Evolutionary conservation across 768 basidiomycete species (phyloP), one percentile per base, ranked within the genome.

Genomic region (Mycena crocata): DNA sequence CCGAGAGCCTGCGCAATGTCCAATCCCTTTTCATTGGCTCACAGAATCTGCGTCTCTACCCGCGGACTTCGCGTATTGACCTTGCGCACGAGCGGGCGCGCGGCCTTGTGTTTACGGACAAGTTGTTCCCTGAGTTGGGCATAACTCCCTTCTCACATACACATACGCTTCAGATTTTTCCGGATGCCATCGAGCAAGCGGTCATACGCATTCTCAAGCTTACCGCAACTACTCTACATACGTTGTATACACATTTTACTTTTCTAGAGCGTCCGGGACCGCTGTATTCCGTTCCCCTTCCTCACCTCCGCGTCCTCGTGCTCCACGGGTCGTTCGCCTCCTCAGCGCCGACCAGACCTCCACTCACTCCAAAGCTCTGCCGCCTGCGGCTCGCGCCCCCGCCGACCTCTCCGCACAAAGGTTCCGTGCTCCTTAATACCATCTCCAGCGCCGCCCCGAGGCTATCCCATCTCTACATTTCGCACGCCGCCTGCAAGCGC

Each of bases 11-110:
- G 21, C 54, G 67, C 45, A 40, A 48, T 35, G 64, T 70, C 3
- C 37, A 56, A 28, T 70, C 61, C n/a, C 69, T 70, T 32, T 70
- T 67, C 40, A 66, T 70, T 13, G 69, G 69, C 19, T 69, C 61
- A 46, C 61, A 48, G 4, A 54, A 64, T 30, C 37, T 58, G 28
- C 56, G 57, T 26, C 59, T 65, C 6, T 44, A 31, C 7, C 40
- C 56, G 23, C 34, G 21, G 1, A 23, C 59, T 34, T 39, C 35
- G 49, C 37, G 19, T 10, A 15, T 70, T n/a, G 65, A 66, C 45
- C 61, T 70, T 28, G 57, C 46, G 19, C 42, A 52, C 30, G 69
- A 70, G 61, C 64, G 46, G 13, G 50, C 57, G 23, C 60, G 44
- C 9, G 64, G 69, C 15, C 52, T 70, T 19, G 23, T 9, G 1